Percentiles rank a stretch among this genome's conserved stretches.
phyloP scores from a whole-genome alignment of 768 basidiomycete species.

The Pleurotus giganteus region DNA sequence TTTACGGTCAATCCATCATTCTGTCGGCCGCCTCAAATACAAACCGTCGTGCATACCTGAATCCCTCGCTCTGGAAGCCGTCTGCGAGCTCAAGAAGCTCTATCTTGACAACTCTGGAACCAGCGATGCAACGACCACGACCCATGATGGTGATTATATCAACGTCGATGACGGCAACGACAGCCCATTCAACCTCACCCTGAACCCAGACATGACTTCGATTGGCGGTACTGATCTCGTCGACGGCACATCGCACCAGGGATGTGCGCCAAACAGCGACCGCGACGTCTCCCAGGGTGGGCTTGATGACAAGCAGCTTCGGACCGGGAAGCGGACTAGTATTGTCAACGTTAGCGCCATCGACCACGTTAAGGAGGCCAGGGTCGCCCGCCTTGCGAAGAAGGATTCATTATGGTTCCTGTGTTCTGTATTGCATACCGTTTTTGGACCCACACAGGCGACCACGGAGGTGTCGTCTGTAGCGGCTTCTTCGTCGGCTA shows the following conservation, averaged over 20 bases:
- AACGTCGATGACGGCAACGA: not conserved
- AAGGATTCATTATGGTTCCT: conserved; percentile 56
- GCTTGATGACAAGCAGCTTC: not conserved
- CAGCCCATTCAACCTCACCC: not conserved
- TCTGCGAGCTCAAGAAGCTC: conserved; percentile 36
- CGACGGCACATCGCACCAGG: not conserved
- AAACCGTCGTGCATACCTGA: conserved; percentile 14
- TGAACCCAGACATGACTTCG: not conserved
- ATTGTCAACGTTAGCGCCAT: conserved; percentile 5
- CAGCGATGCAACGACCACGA: not conserved
- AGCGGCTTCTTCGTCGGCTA: not conserved
- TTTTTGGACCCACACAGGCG: conserved; percentile 19
- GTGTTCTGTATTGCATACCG: conserved; percentile 40
- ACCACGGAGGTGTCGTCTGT: not conserved
- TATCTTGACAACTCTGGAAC: conserved; percentile 11
- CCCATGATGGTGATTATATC: conserved; percentile 6
- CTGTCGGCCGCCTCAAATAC: conserved; percentile 1
- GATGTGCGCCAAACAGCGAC: not conserved
- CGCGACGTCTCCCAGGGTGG: conserved; percentile 4
- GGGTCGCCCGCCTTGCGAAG: conserved; percentile 37
- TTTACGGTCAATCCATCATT: conserved; percentile 22
- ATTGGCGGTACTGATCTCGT: not conserved
- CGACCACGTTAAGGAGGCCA: conserved; percentile 16
- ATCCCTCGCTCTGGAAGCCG: conserved; percentile 35
- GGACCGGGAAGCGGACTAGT: conserved; percentile 8